Base-by-base conservation (phyloP, 2,329 filamentous ascomycete species). In the Ustulina deusta region DNA sequence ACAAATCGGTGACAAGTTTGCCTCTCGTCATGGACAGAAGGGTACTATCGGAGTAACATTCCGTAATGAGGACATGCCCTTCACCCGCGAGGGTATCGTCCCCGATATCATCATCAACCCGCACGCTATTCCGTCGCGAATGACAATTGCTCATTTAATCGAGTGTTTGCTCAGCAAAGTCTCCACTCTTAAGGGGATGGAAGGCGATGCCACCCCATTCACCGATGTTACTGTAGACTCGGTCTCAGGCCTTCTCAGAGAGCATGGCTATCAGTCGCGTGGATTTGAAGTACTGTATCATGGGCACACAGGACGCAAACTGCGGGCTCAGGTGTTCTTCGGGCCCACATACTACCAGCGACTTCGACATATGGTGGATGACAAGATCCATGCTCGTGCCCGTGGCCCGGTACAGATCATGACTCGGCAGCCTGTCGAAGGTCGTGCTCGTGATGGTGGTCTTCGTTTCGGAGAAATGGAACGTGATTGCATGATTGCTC, bases 401-500 rank as follows among this genome's bases (percentile, higher is more conserved):
- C 91, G 96, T 79, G 96, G 97, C 40, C 96, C 96, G 0, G 93
- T 97, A 25, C 96, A 99, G 82, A 99, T 99, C 77, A 89, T 99
- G 83, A 99, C 96, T 2, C 88, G 97, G 65, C 96, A 99, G 81
- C 96, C 96, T 20, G 96, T 99, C 15, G 96, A 99, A 83, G 96
- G 96, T 91, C 93, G 97, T 89, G 96, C 96, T 3, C 87, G 97
- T 82, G 97, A 99, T 79, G 96, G 96, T 87, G 96, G 96, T 85
- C 87, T 99, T 51, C 95, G 97, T 79, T 99, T 99, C 89, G 96
- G 96, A 90, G 96, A 99, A 86, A 99, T 99, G 96, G 97, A 99
- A 83, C 95, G 97, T 84, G 97, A 99, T 89, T 99, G 96, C 81
- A 99, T 99, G 96, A 99, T 99, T 84, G 94, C 97, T n/a, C 97